Conservation (phyloP, 306 rosid genomes). For the Castanea sativa region DNA sequence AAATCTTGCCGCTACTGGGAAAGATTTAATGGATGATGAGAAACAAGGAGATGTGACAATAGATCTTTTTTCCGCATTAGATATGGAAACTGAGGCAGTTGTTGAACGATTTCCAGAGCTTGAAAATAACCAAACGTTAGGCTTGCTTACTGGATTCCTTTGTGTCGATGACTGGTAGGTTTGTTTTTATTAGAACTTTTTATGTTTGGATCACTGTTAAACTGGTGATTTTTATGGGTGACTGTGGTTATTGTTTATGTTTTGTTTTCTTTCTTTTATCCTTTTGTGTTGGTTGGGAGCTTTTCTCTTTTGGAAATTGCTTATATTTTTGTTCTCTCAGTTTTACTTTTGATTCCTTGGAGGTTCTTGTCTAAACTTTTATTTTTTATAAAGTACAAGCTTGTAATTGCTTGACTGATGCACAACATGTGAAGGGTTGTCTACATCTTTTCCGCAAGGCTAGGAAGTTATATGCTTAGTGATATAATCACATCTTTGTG, state of each 20-base stretch:
- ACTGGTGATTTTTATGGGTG: background rate
- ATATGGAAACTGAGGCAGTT: conserved; percentile 74
- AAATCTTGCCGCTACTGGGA: conserved; percentile 96
- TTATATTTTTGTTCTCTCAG: background rate
- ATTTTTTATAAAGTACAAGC: background rate
- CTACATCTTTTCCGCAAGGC: background rate
- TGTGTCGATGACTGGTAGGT: conserved; percentile 89
- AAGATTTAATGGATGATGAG: conserved; percentile 98
- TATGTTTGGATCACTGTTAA: background rate
- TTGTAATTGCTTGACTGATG: too few relatives aligned
- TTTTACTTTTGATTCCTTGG: background rate
- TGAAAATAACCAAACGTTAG: conserved; percentile 85
- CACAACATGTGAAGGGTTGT: background rate
- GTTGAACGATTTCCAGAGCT: conserved; percentile 75
- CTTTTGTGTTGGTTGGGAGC: background rate
- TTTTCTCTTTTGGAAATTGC: background rate
- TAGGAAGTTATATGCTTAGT: background rate
- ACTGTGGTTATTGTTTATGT: background rate
- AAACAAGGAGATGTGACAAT: conserved; percentile 86
- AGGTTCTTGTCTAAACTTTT: background rate
- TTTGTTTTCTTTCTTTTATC: background rate
- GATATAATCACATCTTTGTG: background rate
- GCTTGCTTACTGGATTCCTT: conserved; percentile 93
- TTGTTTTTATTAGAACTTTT: conserved; percentile 3
- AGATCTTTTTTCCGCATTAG: conserved; percentile 84